These are phyloP conservation scores for Avena insularis DNA, from an alignment of 176 grass and related monocot genomes.

Conservation along the genomic window DNA sequence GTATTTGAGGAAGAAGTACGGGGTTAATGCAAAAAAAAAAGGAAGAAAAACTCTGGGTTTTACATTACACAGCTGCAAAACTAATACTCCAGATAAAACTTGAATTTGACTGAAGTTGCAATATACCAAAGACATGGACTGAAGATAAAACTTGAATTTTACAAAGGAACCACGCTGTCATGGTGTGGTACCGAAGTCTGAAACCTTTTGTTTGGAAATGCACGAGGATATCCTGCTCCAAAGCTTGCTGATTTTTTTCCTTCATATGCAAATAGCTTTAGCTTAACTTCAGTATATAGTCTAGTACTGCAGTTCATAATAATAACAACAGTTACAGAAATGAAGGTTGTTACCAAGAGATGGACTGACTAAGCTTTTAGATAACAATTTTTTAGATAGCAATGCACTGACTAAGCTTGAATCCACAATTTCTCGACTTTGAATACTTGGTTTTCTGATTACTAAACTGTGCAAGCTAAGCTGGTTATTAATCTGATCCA, in stretches of 20 bases:
- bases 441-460: not conserved
- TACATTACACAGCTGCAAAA: not conserved
- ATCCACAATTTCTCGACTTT: not conserved
- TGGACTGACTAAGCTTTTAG: not conserved
- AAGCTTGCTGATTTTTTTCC: no score
- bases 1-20: not conserved
- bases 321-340: not conserved
- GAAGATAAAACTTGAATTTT: no score
- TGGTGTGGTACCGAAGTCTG: no score
- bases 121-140: not conserved
- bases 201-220: no score
- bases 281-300: not conserved
- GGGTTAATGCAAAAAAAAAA: not conserved
- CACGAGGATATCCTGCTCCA: no score
- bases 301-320: not conserved
- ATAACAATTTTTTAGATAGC: no score
- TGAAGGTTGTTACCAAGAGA: not conserved
- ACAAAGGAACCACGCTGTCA: no score
- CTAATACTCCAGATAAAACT: not conserved
- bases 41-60: not conserved
- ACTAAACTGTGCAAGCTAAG: not conserved
- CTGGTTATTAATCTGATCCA: constrained; percentile 21
- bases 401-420: not conserved
- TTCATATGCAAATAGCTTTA: no score
- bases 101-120: constrained; percentile 38